Percentiles rank a stretch among this genome's conserved stretches.
Conservation (phyloP, 768 basidiomycete genomes). For the Rhizopogon salebrosus region DNA sequence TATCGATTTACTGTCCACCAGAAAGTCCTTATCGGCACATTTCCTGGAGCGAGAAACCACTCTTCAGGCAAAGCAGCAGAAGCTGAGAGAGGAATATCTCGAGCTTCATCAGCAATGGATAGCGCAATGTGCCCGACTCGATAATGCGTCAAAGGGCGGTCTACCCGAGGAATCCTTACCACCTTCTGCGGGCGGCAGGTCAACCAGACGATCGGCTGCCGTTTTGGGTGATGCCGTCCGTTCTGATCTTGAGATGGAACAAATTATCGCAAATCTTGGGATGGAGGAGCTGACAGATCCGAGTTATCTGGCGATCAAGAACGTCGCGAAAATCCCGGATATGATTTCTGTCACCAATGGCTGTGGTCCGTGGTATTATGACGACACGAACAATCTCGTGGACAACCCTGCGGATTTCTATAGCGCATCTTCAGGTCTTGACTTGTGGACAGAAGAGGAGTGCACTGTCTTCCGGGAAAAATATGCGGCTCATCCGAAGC, state of each 20-base stretch:
- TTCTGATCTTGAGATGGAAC: constrained; percentile 95
- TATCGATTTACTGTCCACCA: constrained; percentile 32
- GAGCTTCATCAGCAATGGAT: constrained; percentile 68
- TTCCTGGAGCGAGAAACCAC: constrained; percentile 49
- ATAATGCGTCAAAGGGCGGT: constrained; percentile 38
- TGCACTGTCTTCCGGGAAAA: constrained; percentile 72
- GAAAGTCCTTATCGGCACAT: constrained; percentile 46
- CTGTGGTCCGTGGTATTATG: constrained; percentile 57
- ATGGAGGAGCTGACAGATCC: constrained; percentile 94
- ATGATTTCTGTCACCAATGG: constrained; percentile 73
- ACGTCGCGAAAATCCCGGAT: constrained; percentile 85
- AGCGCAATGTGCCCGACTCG: constrained; percentile 63
- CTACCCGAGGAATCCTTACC: constrained; percentile 32
- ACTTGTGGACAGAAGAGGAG: constrained; percentile 87
- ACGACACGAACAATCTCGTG: constrained; percentile 83
- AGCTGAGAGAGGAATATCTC: constrained; percentile 62
- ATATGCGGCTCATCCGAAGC: constrained; percentile 85
- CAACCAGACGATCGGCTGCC: constrained; percentile 70
- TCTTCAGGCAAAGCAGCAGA: constrained; percentile 48
- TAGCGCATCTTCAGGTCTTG: constrained; percentile 62
- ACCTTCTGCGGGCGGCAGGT: constrained; percentile 40
- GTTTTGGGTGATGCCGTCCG: constrained; percentile 82
- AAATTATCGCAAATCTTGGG: constrained; percentile 91
- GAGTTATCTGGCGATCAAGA: constrained; percentile 76
- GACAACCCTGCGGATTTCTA: constrained; percentile 76